Evolutionary conservation across 2,329 filamentous ascomycete species (phyloP), one percentile per base, ranked within the genome.

Genomic region (Westerdykella sp.): DNA sequence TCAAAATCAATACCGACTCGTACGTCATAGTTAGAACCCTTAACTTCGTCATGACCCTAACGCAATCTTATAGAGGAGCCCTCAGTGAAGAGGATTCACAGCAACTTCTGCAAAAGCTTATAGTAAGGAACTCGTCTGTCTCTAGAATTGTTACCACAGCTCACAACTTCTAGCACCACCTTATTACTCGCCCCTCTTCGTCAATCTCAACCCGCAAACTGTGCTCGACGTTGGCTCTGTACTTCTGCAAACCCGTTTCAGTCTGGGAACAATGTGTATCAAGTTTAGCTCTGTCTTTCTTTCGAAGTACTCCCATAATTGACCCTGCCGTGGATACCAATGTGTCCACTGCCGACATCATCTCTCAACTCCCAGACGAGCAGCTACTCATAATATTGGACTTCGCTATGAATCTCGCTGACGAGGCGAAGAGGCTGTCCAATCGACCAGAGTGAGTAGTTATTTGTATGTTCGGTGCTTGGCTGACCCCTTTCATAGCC

Each of bases 1-100:
- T 97, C 56, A 98, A 97, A 69, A 79, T 97, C 45, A 96, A 97
- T 63, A 84, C 83, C n/a, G 87, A 93, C 61, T 87, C 83, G 84
- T 85, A 70, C 50, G 73, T 57, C n/a, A n/a, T 23, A 4, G 22
- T n/a, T 14, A n/a, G 4, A 21, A 16, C 6, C 28, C 32, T 25
- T 5, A 12, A 6, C 28, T 15, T 38, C 12, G 22, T 36, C 34
- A 11, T 14, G 7, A 47, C 55, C 37, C 25, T 28, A 28, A 57
- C 42, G 31, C 13, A 10, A 6, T 21, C 11, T 35, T 34, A 4
- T 42, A 64, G 60, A 10, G 52, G 56, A 23, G 53, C 54, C 6
- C 42, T 68, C 39, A 60, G 52, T 23, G 59, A 67, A 42, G 56
- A 62, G 34, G 49, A 66, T 18, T 65, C 64, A 5, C 53, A 57